Conservation (phyloP, 768 basidiomycete genomes). For the Psilocybe cubensis region DNA sequence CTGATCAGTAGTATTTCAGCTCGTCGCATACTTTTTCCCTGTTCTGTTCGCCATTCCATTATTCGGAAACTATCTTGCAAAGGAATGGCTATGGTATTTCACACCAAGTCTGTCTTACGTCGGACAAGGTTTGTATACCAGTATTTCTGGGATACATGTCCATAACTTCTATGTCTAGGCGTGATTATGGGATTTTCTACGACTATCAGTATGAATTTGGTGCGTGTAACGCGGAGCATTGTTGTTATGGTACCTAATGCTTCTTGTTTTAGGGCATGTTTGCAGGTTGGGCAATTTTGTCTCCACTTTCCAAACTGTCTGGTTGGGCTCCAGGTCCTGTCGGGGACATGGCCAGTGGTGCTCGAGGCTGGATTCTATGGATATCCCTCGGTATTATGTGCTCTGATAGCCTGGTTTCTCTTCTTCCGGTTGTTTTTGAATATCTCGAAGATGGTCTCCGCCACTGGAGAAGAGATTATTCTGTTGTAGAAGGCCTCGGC, state of each 20-base stretch:
- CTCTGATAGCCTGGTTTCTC: constrained; percentile 85
- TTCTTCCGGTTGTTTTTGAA: constrained; percentile 73
- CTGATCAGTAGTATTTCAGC: constrained; percentile 41
- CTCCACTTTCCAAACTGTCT: constrained; percentile 76
- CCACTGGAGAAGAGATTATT: constrained; percentile 23
- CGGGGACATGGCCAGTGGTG: constrained; percentile 82
- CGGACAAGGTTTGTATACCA: constrained; percentile 71
- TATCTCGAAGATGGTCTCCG: constrained; percentile 41
- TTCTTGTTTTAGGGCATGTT: constrained; percentile 78
- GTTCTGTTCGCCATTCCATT: constrained; percentile 85
- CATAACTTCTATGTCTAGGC: constrained; percentile 43
- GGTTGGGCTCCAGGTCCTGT: constrained; percentile 97
- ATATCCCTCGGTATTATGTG: constrained; percentile 94
- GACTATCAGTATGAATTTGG: constrained; percentile 90
- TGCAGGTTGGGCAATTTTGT: constrained; percentile 95
- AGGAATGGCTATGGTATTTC: constrained; percentile 92
- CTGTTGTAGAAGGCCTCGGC: constrained; percentile 18
- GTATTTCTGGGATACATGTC: neutral
- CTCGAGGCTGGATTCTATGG: constrained; percentile 99
- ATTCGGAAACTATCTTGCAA: constrained; percentile 82
- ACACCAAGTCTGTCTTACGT: constrained; percentile 92
- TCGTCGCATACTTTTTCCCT: constrained; percentile 89
- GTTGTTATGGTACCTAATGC: neutral
- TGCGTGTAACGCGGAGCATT: constrained; percentile 33
- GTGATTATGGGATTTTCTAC: constrained; percentile 99